Evolutionary conservation across 2,329 filamentous ascomycete genomes (phyloP), one percentile per base, ranked within the genome.

Genomic region (Colletotrichum sp.): DNA sequence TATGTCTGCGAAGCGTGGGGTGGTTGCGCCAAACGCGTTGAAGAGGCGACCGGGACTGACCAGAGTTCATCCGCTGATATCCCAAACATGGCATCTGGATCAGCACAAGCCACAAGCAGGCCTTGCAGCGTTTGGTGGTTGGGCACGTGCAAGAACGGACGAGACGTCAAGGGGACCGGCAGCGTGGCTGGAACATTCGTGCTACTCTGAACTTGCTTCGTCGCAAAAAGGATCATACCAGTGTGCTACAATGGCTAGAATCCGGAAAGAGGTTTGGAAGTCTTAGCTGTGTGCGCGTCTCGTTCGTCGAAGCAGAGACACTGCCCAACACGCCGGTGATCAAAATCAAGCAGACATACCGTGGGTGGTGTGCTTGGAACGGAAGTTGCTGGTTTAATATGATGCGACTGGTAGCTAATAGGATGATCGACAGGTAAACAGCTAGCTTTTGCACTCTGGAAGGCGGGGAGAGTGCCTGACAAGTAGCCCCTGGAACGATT

Each of bases 371-470:
- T 63, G 62, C 30, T 39, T 72, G 72, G 72, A 75, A 75, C 62
- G 72, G 55, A 57, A 55, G 30, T 63, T 32, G 30, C 36, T 63
- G 62, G 30, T 72, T n/a, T 67, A 30, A 57, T 44, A 34, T 44
- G 26, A 72, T 55, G 63, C n/a, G 30, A 59, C 39, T 28, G 18
- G 49, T 32, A 36, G 34, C 62, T 32, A 30, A 36, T n/a, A 55
- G 30, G n/a, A 52, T 36, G 55, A 75, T 75, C 63, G 72, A 63
- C 63, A 72, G 32, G 69, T 39, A 68, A 68, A 71, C 72, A 71
- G 39, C 49, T 16, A 49, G 26, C 21, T 9, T 36, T 21, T 28
- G 16, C 34, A 30, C 21, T 18, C 49, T 44, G 24, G 30, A 71
- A 28, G 44, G 26, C 21, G 9, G 18, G 24, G 15, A 24, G 16